Conservation (phyloP, 176 grass and related monocot genomes). For the Rhynchospora breviuscula region DNA sequence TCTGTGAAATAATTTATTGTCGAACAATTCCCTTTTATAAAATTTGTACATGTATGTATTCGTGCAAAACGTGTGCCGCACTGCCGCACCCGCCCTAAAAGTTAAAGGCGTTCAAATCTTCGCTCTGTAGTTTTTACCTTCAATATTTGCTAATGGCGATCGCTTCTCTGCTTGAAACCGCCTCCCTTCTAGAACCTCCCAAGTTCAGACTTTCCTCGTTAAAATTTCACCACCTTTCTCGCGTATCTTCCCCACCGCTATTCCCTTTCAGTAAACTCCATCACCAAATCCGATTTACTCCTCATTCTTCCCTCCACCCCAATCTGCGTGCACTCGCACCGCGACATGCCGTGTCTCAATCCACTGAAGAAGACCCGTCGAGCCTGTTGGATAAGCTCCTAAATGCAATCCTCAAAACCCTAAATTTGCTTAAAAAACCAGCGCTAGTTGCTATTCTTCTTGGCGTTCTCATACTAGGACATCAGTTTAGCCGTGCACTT, state of each 20-base stretch:
- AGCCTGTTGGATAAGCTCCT: conserved; percentile 31
- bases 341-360: background rate
- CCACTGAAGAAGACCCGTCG: background rate
- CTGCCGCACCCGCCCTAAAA: no score
- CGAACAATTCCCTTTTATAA: no score
- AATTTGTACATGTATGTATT: no score
- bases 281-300: background rate
- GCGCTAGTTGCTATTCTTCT: conserved; percentile 49
- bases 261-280: background rate
- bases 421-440: conserved; percentile 51
- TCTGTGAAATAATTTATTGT: no score
- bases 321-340: background rate
- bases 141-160: conserved; percentile 27
- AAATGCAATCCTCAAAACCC: conserved; percentile 33
- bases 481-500: conserved; percentile 36
- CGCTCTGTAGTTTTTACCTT: background rate
- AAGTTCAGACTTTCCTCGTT: background rate
- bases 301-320: background rate
- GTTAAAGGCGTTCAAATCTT: no score
- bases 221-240: background rate
- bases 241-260: background rate
- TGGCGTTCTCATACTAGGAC: conserved; percentile 45
- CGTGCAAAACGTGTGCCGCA: no score
- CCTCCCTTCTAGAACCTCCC: conserved; percentile 14
- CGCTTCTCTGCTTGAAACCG: conserved; percentile 13